These are phyloP conservation scores for Barnettozyma botsteinii DNA, from an alignment of 805 yeast species.

Conservation along the genomic window DNA sequence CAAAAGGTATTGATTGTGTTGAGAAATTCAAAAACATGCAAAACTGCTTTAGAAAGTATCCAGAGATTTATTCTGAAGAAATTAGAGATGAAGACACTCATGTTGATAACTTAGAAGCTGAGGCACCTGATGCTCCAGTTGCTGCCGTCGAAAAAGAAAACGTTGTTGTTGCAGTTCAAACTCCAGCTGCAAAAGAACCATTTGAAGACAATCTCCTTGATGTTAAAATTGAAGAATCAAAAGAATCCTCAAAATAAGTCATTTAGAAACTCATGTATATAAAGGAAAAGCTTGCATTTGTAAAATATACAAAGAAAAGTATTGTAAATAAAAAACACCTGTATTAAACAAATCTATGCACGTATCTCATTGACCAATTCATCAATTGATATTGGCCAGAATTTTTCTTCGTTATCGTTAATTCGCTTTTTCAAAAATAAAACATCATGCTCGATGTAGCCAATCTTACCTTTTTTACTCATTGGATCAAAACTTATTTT, in stretches of 20 bases:
- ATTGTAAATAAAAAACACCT: no score
- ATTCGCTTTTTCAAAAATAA: constrained; percentile 40
- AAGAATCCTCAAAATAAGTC: no score
- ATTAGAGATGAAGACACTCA: constrained; percentile 68
- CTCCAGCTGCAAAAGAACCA: constrained; percentile 3
- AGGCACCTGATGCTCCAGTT: constrained; percentile 3
- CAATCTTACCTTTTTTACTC: constrained; percentile 31
- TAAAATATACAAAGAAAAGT: no score
- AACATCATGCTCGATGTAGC: constrained; percentile 61
- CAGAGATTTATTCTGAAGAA: constrained; percentile 92
- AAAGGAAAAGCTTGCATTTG: no score
- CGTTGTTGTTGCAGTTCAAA: constrained; percentile 9
- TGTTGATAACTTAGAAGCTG: constrained; percentile 20
- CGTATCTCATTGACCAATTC: constrained; percentile 12
- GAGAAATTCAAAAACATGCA: constrained; percentile 90
- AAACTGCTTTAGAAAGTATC: constrained; percentile 85
- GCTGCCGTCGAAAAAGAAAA: constrained; percentile 11
- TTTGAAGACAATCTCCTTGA: neutral
- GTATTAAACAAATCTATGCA: neutral
- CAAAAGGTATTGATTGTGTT: constrained; percentile 94
- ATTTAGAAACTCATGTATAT: constrained; percentile 1
- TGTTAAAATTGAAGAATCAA: neutral
- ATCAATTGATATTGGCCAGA: constrained; percentile 36
- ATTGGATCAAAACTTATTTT: constrained; percentile 30
- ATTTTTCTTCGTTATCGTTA: neutral